Evolutionary conservation across 2,329 filamentous ascomycete genomes (phyloP), one percentile per base, ranked within the genome.

Genomic region (Ascosphaera aggregata): DNA sequence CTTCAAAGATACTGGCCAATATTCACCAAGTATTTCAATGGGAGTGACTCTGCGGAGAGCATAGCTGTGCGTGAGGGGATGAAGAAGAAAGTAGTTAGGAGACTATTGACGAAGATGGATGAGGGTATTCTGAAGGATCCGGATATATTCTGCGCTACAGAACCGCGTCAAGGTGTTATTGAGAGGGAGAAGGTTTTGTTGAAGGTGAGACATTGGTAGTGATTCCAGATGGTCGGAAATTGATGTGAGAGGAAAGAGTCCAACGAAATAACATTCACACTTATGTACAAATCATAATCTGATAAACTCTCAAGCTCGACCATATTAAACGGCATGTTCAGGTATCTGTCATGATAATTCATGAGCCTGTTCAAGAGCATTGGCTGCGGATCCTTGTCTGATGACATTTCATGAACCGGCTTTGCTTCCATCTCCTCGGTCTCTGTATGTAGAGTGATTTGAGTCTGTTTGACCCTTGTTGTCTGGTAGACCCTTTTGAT

Each of bases 1-100:
- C 47, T 80, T 11, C 65, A 70, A 34, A 67, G 71, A 41, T 67
- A 70, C 37, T 92, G 84, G 78, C 69, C 72, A 2, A 62, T 67
- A 35, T 73, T 93, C 48, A 68, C 76, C 49, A 81, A 79, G 54
- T 89, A 94, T 55, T 81, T 95, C 48, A 85, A 95, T 54, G 89
- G 89, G 1, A 69, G 67, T 41, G 75, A 78, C 51, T 74, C 85
- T 2, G 64, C 95, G 43, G 89, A 98, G 59, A 75, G 85, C 48
- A 78, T 98, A 46, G 72, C 79, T 1, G 62, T 89, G n/a, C 69
- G 77, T 41, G 82, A 94, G 58, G 79, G 80, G 4, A 68, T 91
- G 60, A 92, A 89, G 62, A 66, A 82, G 41, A 91, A 86, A 58
- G 54, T 61, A 34, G 65, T 72, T 2, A 62, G 61, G 57, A 56